phyloP scores from a whole-genome alignment of 2,329 filamentous ascomycete species.

The Immersiporthe knoxdaviesiana region DNA sequence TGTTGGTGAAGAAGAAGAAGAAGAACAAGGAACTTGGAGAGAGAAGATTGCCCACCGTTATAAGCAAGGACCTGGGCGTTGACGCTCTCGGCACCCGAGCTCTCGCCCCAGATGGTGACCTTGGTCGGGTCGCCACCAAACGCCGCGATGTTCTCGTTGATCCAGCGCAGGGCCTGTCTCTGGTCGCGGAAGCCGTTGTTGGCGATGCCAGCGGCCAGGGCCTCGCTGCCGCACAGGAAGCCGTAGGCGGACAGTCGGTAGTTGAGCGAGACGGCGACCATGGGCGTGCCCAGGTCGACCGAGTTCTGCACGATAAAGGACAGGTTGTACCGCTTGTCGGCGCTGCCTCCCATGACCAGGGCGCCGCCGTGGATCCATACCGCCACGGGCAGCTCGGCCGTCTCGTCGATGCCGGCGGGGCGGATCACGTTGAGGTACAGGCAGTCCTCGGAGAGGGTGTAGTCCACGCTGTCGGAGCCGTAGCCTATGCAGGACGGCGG shows the following conservation, averaged over 20 bases:
- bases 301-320: constrained; percentile 59
- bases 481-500: constrained; percentile 55
- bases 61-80: constrained; percentile 52
- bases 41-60: constrained; percentile 47
- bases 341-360: constrained; percentile 35
- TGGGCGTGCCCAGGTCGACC: constrained; percentile 47
- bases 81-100: constrained; percentile 52
- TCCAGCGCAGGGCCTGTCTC: constrained; percentile 50
- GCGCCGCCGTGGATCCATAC: constrained; percentile 60
- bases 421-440: constrained; percentile 63
- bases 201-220: constrained; percentile 45
- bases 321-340: constrained; percentile 61
- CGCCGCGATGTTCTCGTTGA: constrained; percentile 49
- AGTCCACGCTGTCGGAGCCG: constrained; percentile 41
- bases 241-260: constrained; percentile 53
- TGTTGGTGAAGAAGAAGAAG: neutral
- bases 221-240: constrained; percentile 48
- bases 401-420: constrained; percentile 47
- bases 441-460: constrained; percentile 55
- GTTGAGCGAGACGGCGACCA: constrained; percentile 54
- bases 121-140: constrained; percentile 50
- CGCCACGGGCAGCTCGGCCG: constrained; percentile 54
- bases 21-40: too few relatives aligned
- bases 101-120: constrained; percentile 57
- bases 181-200: constrained; percentile 56